Evolutionary conservation across 371 early-diverging fungal species (phyloP), one percentile per base, ranked within the genome.

Genomic region (Actinomucor elegans): DNA sequence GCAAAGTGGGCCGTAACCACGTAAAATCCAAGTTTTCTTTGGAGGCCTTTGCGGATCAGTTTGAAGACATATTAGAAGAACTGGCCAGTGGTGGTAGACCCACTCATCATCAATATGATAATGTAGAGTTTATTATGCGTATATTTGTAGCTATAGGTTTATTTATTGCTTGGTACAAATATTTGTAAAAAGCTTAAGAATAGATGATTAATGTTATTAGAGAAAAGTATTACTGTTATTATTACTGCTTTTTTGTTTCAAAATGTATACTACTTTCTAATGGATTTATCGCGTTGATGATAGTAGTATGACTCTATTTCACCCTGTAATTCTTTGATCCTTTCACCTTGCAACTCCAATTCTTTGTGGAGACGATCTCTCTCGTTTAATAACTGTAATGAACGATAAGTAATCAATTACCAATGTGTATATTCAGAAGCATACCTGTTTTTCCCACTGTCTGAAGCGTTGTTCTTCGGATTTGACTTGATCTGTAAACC

Each of bases 281-380:
- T 61, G 14, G 67, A 61, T 27, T 65, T 52, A 43, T 56, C 69
- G 36, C 72, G 69, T 17, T 74, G 68, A 47, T 66, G 64, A 33
- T 70, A 69, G 38, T 69, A 75, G 44, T 64, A 64, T 35, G 66
- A 52, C 31, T 93, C 92, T 40, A 90, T 53, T 56, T 94, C 97
- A 58, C 79, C 81, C 69, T 94, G 94, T 55, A 96, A 75, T 61
- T 86, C 84, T 73, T 94, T 94, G 58, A 97, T 89, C 33, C 81
- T 80, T 62, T 82, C 84, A 70, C 96, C 94, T 69, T 94, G 93
- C 46, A 83, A 73, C 72, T 98, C 98, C 55, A 98, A 80, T 56
- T 98, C 96, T 69, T 94, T 90, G 81, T 96, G 96, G 58, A 98
- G 82, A 57, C 95, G 88, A 67, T 96, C 97, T 52, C 98, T 86